Evolutionary conservation across 2,329 filamentous ascomycete species (phyloP).

Genomic region (Aspergillus ustus): DNA sequence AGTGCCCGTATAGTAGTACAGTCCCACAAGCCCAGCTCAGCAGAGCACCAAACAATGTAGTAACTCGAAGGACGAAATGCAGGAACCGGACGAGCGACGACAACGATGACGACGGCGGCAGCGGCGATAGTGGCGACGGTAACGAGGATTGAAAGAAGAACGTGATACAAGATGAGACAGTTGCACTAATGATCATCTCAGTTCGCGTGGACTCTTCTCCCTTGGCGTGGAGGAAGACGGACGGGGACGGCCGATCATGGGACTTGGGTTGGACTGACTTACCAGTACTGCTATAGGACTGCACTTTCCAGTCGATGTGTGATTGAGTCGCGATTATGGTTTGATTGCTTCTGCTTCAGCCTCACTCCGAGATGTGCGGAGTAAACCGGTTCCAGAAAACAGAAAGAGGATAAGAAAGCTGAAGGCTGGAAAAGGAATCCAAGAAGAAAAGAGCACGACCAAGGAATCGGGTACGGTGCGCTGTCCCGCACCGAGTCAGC

Average conservation of each 20-base stretch:
- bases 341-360: not conserved
- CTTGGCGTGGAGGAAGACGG: conserved; percentile 7
- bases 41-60: not conserved
- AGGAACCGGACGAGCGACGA: not conserved
- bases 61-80: not conserved
- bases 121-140: not conserved
- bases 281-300: not conserved
- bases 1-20: not conserved
- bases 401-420: conserved; percentile 5
- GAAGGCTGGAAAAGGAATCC: not conserved
- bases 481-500: conserved; percentile 7
- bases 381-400: not conserved
- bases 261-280: not conserved
- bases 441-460: not conserved
- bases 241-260: not conserved
- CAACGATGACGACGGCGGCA: not conserved
- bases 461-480: not conserved
- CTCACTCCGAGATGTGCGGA: not conserved
- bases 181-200: not conserved
- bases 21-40: not conserved
- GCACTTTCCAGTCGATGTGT: not conserved
- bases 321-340: not conserved
- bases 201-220: conserved; percentile 10
- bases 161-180: not conserved
- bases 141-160: not conserved